These are phyloP conservation scores for Dioscorea dumetorum DNA, from an alignment of 106 monocot genomes.

Conservation along the genomic window DNA sequence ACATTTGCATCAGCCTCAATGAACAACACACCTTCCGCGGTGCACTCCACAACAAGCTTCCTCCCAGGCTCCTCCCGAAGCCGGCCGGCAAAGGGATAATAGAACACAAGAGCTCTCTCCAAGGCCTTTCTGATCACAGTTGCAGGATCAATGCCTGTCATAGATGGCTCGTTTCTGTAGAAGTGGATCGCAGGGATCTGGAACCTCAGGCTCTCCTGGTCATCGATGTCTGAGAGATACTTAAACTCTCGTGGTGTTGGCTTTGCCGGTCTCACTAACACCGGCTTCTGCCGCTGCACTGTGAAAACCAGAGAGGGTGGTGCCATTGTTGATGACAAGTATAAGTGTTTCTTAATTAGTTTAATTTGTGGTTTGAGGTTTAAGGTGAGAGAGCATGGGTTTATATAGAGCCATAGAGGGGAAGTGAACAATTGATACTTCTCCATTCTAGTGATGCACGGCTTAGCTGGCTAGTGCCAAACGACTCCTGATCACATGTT, in stretches of 20 bases:
- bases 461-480: too few species aligned
- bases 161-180: conserved; percentile 2
- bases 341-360: neutral
- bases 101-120: conserved; percentile 6
- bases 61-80: neutral
- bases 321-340: neutral
- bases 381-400: neutral
- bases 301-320: neutral
- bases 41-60: conserved; percentile 20
- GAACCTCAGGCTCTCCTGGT: conserved; percentile 23
- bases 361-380: neutral
- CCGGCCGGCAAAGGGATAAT: conserved; percentile 17
- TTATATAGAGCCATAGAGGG: neutral
- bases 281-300: conserved; percentile 11
- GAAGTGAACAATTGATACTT: neutral
- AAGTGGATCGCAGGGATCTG: conserved; percentile 14
- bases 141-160: neutral
- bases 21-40: conserved; percentile 11
- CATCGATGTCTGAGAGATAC: conserved; percentile 30
- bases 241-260: conserved; percentile 25
- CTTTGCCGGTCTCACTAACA: conserved; percentile 14
- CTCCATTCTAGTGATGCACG: neutral
- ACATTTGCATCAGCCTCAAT: conserved; percentile 25
- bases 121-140: conserved; percentile 2
- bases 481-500: neutral